Conservation (phyloP, 1,284 basidiomycete genomes). For the Puccinia hordei region DNA sequence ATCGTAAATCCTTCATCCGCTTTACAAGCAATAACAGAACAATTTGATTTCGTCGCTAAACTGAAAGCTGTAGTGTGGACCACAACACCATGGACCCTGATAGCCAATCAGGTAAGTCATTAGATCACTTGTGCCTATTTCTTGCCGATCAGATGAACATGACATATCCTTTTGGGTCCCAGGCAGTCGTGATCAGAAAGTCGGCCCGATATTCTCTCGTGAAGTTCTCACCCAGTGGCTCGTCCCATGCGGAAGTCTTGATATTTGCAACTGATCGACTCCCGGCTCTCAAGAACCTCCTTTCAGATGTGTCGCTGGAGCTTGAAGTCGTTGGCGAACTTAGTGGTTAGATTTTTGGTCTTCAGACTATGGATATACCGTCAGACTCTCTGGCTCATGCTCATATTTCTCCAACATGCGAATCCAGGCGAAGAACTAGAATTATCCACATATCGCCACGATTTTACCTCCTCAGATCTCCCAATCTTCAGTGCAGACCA, state of each 20-base stretch:
- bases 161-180: background rate
- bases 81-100: slow-evolving; percentile 96
- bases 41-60: background rate
- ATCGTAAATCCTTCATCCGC: slow-evolving; percentile 61
- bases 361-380: background rate
- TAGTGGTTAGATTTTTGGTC: slow-evolving; percentile 30
- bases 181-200: slow-evolving; percentile 39
- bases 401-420: slow-evolving; percentile 62
- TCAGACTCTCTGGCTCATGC: background rate
- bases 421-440: slow-evolving; percentile 67
- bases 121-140: background rate
- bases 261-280: slow-evolving; percentile 48
- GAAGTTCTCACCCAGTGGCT: slow-evolving; percentile 10
- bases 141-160: background rate
- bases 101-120: slow-evolving; percentile 79
- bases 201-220: slow-evolving; percentile 34
- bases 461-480: slow-evolving; percentile 64
- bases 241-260: slow-evolving; percentile 14
- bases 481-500: slow-evolving; percentile 65
- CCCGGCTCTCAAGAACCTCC: slow-evolving; percentile 11
- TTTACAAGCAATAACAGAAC: slow-evolving; percentile 58
- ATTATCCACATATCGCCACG: slow-evolving; percentile 68
- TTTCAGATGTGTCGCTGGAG: background rate
- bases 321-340: slow-evolving; percentile 31
- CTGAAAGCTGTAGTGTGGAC: slow-evolving; percentile 85